phyloP scores from a whole-genome alignment of 306 rosid genomes.

The Quillaja saponaria region DNA sequence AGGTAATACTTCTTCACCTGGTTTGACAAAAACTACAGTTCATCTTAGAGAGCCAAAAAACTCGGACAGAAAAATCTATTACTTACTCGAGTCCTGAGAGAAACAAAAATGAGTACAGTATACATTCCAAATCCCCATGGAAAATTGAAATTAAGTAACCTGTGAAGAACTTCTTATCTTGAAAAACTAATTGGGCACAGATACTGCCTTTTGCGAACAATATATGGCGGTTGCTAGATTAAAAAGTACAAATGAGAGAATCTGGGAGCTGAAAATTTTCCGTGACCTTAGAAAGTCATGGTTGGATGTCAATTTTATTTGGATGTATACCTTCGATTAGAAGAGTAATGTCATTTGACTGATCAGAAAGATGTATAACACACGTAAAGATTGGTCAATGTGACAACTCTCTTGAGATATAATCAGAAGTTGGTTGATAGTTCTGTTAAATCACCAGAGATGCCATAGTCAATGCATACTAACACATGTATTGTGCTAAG shows the following conservation, averaged over 20 bases:
- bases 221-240: background rate
- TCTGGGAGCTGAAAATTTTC: background rate
- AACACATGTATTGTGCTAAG: background rate
- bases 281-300: background rate
- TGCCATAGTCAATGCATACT: background rate
- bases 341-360: background rate
- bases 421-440: background rate
- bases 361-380: slow-evolving; percentile 2
- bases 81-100: no score
- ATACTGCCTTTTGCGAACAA: background rate
- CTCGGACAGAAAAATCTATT: no score
- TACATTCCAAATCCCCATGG: background rate
- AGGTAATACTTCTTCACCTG: background rate
- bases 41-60: background rate
- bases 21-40: background rate
- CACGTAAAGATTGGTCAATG: slow-evolving; percentile 1
- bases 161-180: background rate
- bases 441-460: background rate
- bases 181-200: background rate
- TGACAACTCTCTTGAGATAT: background rate
- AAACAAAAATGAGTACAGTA: no score
- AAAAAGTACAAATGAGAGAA: background rate
- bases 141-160: background rate
- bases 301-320: background rate
- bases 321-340: background rate